Conservation (phyloP, 2,329 filamentous ascomycete genomes). For the Xylariaceae sp. region DNA sequence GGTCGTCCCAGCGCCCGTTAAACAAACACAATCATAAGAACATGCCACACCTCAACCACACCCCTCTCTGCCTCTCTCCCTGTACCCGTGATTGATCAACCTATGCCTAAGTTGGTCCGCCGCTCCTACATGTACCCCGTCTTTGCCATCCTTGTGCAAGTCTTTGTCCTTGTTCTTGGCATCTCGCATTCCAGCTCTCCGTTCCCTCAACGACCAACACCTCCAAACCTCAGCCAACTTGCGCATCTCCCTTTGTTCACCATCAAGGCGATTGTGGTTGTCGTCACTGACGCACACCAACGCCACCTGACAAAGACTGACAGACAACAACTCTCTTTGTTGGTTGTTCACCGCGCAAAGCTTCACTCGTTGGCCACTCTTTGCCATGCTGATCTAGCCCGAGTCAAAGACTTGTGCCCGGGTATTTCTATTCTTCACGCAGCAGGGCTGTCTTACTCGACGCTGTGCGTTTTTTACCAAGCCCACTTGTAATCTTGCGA, state of each 20-base stretch:
- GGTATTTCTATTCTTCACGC: slow-evolving; percentile 24
- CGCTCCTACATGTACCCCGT: slow-evolving; percentile 1
- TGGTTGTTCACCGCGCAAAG: slow-evolving; percentile 19
- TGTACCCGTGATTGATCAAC: slow-evolving; percentile 11
- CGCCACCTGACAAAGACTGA: not conserved
- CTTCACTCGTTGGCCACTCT: slow-evolving; percentile 18
- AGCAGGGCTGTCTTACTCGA: slow-evolving; percentile 11
- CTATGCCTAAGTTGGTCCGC: slow-evolving; percentile 3
- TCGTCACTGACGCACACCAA: slow-evolving; percentile 3
- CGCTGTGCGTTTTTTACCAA: slow-evolving; percentile 19
- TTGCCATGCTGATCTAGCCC: slow-evolving; percentile 15
- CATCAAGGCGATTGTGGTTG: slow-evolving; percentile 11
- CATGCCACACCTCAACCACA: slow-evolving; percentile 7
- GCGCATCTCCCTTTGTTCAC: slow-evolving; percentile 3
- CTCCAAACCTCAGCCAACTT: not conserved
- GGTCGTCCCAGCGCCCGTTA: not conserved
- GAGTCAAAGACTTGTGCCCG: slow-evolving; percentile 21
- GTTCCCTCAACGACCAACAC: not conserved
- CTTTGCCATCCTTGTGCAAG: slow-evolving; percentile 5
- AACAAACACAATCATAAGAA: slow-evolving; percentile 11
- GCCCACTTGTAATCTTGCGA: slow-evolving; percentile 9
- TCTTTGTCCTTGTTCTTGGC: slow-evolving; percentile 11
- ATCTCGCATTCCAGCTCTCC: slow-evolving; percentile 2
- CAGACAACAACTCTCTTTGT: slow-evolving; percentile 8
- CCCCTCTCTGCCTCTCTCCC: slow-evolving; percentile 1